Percentiles rank a stretch among this genome's conserved stretches.
phyloP scores from a whole-genome alignment of 2,329 filamentous ascomycete genomes.

The Aspergillus chevalieri region DNA sequence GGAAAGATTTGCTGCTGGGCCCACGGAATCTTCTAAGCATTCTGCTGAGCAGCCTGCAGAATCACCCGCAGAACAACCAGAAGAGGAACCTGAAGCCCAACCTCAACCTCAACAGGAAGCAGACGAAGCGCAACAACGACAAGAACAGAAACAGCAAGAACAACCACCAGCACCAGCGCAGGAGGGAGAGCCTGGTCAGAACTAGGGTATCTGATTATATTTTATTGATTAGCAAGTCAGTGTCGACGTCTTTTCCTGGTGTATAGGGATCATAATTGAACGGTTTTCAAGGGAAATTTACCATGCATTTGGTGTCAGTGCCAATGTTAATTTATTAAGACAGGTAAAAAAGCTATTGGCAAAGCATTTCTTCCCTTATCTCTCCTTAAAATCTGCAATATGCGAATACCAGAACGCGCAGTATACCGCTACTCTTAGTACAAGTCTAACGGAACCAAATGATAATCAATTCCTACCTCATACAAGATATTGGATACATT shows the following conservation, averaged over 20 bases:
- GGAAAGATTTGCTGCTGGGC: not conserved
- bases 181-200: constrained; percentile 2
- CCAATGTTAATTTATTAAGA: not conserved
- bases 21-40: constrained; percentile 1
- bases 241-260: too few species aligned
- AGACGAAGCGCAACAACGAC: not conserved
- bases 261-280: not conserved
- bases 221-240: too few species aligned
- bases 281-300: not conserved
- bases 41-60: not conserved
- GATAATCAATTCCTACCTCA: too few species aligned
- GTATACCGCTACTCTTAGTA: too few species aligned
- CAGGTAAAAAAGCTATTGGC: too few species aligned
- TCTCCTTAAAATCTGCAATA: too few species aligned
- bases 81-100: not conserved
- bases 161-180: not conserved
- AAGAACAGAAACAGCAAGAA: not conserved
- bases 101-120: not conserved
- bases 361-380: too few species aligned
- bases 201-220: not conserved
- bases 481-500: too few species aligned
- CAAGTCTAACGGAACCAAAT: too few species aligned
- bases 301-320: not conserved
- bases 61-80: not conserved
- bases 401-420: too few species aligned